A percentile compares a stretch with the other conserved stretches of the same genome.
phyloP scores from a whole-genome alignment of 305 asterid species.

The Ilex paraguariensis region DNA sequence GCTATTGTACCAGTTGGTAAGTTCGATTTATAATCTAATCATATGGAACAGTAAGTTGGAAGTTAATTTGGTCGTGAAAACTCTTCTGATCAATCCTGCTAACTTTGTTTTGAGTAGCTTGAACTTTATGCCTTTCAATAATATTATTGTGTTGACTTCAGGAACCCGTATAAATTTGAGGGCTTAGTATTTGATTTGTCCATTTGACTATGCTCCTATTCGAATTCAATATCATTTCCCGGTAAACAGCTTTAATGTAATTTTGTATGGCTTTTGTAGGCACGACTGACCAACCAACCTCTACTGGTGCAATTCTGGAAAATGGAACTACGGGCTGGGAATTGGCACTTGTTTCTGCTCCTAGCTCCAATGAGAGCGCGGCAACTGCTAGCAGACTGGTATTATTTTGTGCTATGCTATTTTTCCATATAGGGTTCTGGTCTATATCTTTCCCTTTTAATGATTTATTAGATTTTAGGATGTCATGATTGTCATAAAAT shows the following conservation, averaged over 20 bases:
- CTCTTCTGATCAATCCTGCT: neutral
- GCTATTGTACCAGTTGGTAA: constrained; percentile 90
- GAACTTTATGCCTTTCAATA: neutral
- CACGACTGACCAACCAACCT: constrained; percentile 46
- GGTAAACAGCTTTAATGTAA: neutral
- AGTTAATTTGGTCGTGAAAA: too few species aligned
- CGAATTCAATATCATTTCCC: neutral
- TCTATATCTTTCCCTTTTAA: neutral
- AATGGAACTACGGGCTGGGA: constrained; percentile 90
- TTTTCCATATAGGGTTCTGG: constrained; percentile 3
- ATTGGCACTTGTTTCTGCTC: constrained; percentile 81
- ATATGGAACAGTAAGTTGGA: neutral
- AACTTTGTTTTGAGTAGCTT: neutral
- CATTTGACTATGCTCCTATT: neutral
- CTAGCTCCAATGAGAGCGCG: constrained; percentile 76
- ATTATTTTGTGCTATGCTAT: constrained; percentile 9
- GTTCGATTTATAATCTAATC: constrained; percentile 8
- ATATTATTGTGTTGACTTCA: neutral
- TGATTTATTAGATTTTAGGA: neutral
- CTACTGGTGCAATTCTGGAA: constrained; percentile 37
- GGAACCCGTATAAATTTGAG: neutral
- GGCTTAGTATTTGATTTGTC: neutral
- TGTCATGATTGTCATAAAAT: neutral
- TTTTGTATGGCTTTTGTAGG: constrained; percentile 19
- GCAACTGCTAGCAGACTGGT: constrained; percentile 76